These are phyloP conservation scores for Neurospora sp. DNA, from an alignment of 495 filamentous ascomycete species.

Conservation along the genomic window DNA sequence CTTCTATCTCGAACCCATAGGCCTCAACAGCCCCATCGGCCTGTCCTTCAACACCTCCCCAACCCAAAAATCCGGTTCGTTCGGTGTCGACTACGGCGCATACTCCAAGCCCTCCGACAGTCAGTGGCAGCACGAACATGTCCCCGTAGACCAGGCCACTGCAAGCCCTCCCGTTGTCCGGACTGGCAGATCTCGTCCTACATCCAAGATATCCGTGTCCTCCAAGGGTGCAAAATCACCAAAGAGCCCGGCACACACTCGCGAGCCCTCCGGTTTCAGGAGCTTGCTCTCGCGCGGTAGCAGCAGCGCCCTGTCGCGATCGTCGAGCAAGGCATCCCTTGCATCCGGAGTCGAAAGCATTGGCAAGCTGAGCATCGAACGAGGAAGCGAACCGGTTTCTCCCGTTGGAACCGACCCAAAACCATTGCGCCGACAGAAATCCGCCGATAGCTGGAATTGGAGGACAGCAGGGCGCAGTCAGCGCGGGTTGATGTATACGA, in stretches of 20 bases:
- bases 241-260: conserved; percentile 22
- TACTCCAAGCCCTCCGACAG: conserved; percentile 35
- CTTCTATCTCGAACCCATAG: conserved; percentile 17
- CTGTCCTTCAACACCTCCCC: conserved; percentile 39
- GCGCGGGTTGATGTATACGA: conserved; percentile 49
- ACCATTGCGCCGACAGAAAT: conserved; percentile 32
- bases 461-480: conserved; percentile 36
- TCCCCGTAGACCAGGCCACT: conserved; percentile 45
- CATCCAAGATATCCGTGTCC: neutral
- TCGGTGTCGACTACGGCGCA: conserved; percentile 62
- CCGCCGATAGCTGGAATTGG: conserved; percentile 43
- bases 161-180: conserved; percentile 75
- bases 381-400: conserved; percentile 27
- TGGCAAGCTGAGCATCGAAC: conserved; percentile 48
- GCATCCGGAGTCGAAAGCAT: conserved; percentile 47
- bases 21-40: conserved; percentile 28
- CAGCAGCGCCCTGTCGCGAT: conserved; percentile 33
- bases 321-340: conserved; percentile 40
- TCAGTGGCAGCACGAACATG: conserved; percentile 52
- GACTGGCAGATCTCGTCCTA: conserved; percentile 31
- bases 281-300: conserved; percentile 33
- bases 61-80: conserved; percentile 32
- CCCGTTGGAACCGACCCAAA: conserved; percentile 21
- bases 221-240: conserved; percentile 58
- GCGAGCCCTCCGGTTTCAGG: conserved; percentile 33